A percentile compares a stretch with the other conserved stretches of the same genome.
phyloP scores from a whole-genome alignment of 805 yeast genomes.

The Starmerella asiatica region DNA sequence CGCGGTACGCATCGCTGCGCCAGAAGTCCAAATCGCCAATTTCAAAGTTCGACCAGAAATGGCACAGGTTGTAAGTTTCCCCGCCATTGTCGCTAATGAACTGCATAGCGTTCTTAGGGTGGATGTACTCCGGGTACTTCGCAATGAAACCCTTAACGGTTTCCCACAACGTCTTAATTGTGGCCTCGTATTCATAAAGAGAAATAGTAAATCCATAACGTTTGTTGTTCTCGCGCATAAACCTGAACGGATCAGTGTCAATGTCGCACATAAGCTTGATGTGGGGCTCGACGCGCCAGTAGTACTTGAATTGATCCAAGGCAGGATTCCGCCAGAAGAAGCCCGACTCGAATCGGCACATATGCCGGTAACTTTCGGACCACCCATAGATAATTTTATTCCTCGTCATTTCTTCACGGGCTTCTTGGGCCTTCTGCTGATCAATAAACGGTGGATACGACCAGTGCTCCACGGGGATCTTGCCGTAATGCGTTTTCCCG shows the following conservation, averaged over 20 bases:
- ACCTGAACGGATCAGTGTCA: conserved; percentile 65
- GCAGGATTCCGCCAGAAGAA: conserved; percentile 64
- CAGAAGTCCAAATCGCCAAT: conserved; percentile 59
- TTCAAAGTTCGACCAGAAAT: conserved; percentile 78
- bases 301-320: conserved; percentile 60
- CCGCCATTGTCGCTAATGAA: conserved; percentile 64
- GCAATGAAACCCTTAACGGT: conserved; percentile 51
- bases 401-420: conserved; percentile 43
- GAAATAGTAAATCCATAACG: conserved; percentile 67
- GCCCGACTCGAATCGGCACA: conserved; percentile 83
- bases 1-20: conserved; percentile 43
- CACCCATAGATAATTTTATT: conserved; percentile 59
- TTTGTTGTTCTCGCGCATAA: conserved; percentile 61
- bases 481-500: conserved; percentile 59
- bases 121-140: conserved; percentile 44
- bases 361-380: conserved; percentile 64
- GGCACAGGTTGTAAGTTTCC: conserved; percentile 65
- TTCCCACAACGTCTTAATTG: conserved; percentile 69
- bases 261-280: conserved; percentile 63
- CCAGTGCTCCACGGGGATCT: conserved; percentile 72
- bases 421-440: conserved; percentile 49
- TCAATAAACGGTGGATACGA: conserved; percentile 73
- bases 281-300: conserved; percentile 90
- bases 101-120: conserved; percentile 49
- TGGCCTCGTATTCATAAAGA: conserved; percentile 51